Evolutionary conservation across 164 flowering plant species (phyloP), one percentile per base, ranked within the genome.

Genomic region (Umbilicus rupestris): DNA sequence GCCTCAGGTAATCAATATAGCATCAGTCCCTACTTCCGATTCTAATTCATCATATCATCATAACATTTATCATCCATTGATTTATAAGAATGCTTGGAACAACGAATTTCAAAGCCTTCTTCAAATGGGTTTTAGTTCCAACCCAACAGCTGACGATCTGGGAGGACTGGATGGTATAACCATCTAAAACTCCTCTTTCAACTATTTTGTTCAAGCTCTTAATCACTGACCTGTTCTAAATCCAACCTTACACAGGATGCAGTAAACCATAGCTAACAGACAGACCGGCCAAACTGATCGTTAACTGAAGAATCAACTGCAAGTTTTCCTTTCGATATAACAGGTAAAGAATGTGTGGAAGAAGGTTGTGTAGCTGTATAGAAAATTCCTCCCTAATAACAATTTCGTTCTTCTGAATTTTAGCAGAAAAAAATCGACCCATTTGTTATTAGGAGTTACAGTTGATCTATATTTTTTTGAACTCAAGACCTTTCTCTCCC

Each of bases 41-140:
- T 33, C 24, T 1, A 10, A 6, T 49, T 19, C 57, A 20, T 57
- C 39, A 45, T 31, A 20, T 26, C 66, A 42, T 59, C 45, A 41
- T 57, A 20, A 17, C n/a, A 62, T 14, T 45, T 15, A 20, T 39
- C 37, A 6, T 39, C 39, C 3, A 52, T 20, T 45, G 26, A 46
- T 26, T 24, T 67, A 62, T 63, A 59, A 82, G 89, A 31, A 71
- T 64, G 66, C 69, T 7, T 78, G 89, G 84, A 83, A 88, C 68
- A 79, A 66, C 71, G 96, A 90, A 59, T 79, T 90, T 28, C 97
- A 90, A 70, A 72, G 73, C 63, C 69, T 86, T 71, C 70, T 83
- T 62, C 89, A 88, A 66, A 84, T 82, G 90, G 96, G 89, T n/a
- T 86, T 75, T 30, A 81, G 81, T 65, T 67, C 92, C n/a, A 74